Conservation (phyloP, 2,329 filamentous ascomycete genomes). For the Aureobasidium leucospermi region DNA sequence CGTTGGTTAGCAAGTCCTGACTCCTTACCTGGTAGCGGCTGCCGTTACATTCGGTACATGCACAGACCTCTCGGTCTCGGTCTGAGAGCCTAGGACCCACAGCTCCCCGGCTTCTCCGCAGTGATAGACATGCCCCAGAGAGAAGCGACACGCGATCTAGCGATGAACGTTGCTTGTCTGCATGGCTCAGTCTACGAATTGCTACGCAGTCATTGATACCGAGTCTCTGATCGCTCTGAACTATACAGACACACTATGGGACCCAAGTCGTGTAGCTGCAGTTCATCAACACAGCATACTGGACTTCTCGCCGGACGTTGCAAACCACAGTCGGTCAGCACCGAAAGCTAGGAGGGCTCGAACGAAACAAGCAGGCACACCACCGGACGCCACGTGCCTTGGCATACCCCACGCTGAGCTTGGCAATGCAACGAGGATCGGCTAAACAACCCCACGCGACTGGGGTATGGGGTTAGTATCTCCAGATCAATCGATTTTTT, state of each 20-base stretch:
- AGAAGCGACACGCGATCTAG: background rate
- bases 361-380: conserved; percentile 1
- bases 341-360: background rate
- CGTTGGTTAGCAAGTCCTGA: background rate
- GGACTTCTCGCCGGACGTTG: conserved; percentile 5
- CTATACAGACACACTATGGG: no score
- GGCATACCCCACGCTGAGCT: background rate
- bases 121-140: conserved; percentile 1
- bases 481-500: conserved; percentile 4
- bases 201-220: background rate
- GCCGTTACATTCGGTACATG: background rate
- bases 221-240: background rate
- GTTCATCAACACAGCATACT: background rate
- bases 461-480: conserved; percentile 2
- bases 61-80: background rate
- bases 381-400: background rate
- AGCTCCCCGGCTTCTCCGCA: conserved; percentile 1
- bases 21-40: background rate
- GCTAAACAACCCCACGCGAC: background rate
- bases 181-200: background rate
- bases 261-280: background rate
- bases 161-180: background rate
- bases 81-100: background rate
- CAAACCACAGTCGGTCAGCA: background rate
- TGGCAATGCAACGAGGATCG: background rate